Evolutionary conservation across 257 asterid genomes (phyloP).

Genomic region (Osmanthus fragrans): DNA sequence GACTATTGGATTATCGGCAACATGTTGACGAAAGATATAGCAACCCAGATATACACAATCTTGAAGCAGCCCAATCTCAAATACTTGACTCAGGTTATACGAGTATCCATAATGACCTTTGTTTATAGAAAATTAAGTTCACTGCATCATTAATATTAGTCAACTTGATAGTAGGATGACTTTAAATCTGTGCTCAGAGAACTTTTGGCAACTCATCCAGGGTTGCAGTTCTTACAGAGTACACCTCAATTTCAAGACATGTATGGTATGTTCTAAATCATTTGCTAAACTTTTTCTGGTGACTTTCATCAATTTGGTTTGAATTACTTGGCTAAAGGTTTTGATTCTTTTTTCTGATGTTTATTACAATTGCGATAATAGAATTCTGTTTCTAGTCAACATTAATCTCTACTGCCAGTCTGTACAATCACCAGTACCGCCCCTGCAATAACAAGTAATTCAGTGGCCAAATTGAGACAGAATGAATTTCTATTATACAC

Average conservation of each 20-base stretch:
- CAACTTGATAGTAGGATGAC: constrained; percentile 38
- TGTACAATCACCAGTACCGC: not conserved
- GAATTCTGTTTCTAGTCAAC: not conserved
- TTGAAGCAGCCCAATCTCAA: constrained; percentile 71
- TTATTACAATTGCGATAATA: not conserved
- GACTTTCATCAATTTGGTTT: constrained; percentile 8
- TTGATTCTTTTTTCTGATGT: not conserved
- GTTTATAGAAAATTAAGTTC: not conserved
- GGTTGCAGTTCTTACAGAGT: constrained; percentile 52
- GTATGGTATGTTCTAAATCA: constrained; percentile 42
- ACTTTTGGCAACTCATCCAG: constrained; percentile 57
- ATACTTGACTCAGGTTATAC: constrained; percentile 64
- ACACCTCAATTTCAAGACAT: constrained; percentile 54
- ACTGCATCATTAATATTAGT: not conserved
- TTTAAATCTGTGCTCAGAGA: constrained; percentile 54
- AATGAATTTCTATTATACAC: not conserved
- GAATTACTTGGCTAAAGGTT: constrained; percentile 4
- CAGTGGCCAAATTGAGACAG: not conserved
- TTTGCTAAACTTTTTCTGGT: constrained; percentile 16
- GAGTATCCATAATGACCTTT: constrained; percentile 5
- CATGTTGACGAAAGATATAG: constrained; percentile 76
- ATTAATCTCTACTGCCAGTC: not conserved
- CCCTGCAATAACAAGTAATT: not conserved
- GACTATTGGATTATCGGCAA: constrained; percentile 77
- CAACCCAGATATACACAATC: constrained; percentile 62